Percentiles rank a stretch among this genome's conserved stretches.
Conservation (phyloP, 192 early-diverging fungal genomes). For the Backusella psychrophila region DNA sequence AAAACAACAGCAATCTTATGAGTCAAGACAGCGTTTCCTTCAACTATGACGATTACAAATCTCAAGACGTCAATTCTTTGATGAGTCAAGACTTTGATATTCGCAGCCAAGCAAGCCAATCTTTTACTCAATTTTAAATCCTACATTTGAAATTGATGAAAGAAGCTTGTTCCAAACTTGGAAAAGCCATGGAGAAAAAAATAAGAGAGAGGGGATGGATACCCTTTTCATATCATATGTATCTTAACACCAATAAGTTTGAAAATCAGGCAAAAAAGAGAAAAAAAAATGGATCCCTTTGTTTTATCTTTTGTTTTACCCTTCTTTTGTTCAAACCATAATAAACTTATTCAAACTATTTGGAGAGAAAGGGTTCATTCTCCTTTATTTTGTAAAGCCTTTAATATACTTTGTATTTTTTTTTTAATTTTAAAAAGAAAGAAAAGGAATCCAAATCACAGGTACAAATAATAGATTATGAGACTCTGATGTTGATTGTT, state of each 20-base stretch:
- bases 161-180: neutral
- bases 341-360: constrained; percentile 1
- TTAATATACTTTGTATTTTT: too few relatives aligned
- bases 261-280: neutral
- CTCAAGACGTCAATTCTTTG: constrained; percentile 52
- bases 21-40: constrained; percentile 53
- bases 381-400: neutral
- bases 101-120: constrained; percentile 50
- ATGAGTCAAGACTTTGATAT: constrained; percentile 58
- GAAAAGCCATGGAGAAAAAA: neutral
- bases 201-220: neutral
- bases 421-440: too few relatives aligned
- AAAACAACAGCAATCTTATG: constrained; percentile 38
- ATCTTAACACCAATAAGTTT: constrained; percentile 1
- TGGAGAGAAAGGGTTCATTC: neutral
- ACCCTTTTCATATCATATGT: neutral
- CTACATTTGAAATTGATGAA: neutral
- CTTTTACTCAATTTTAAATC: constrained; percentile 52
- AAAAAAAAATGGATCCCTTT: neutral
- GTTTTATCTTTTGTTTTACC: neutral
- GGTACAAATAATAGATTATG: too few relatives aligned
- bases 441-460: too few relatives aligned
- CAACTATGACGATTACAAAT: constrained; percentile 55
- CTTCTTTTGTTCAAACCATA: neutral
- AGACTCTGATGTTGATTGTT: too few relatives aligned